A percentile compares a stretch with the other conserved stretches of the same genome.
These are phyloP conservation scores for Aspergillus funiculosus DNA, from an alignment of 495 filamentous ascomycete species.

Conservation along the genomic window DNA sequence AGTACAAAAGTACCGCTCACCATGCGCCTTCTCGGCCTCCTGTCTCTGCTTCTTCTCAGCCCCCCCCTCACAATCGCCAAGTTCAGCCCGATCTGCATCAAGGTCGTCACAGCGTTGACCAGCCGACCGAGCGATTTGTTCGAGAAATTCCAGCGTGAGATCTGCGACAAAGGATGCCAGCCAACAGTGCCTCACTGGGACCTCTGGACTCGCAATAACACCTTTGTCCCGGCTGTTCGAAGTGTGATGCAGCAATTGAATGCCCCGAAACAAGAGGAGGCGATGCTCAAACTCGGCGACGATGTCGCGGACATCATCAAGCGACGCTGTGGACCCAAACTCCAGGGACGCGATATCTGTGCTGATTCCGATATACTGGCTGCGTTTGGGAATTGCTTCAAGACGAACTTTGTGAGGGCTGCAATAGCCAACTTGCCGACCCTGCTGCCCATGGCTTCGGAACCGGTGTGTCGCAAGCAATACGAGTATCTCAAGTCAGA, in stretches of 20 bases:
- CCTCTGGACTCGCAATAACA: constrained; percentile 42
- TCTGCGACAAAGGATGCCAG: constrained; percentile 39
- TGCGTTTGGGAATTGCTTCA: constrained; percentile 42
- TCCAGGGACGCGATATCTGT: constrained; percentile 36
- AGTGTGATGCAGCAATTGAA: constrained; percentile 33
- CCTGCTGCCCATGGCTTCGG: constrained; percentile 37
- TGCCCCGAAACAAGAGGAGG: constrained; percentile 31
- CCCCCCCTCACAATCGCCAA: constrained; percentile 23
- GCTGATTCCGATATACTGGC: constrained; percentile 32
- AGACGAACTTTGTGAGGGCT: constrained; percentile 35
- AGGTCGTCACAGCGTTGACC: constrained; percentile 35
- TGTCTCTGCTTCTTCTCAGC: constrained; percentile 21
- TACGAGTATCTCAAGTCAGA: constrained; percentile 32
- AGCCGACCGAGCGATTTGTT: constrained; percentile 33
- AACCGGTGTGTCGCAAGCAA: constrained; percentile 35
- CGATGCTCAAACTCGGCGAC: constrained; percentile 36
- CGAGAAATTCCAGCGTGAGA: constrained; percentile 37
- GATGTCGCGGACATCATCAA: constrained; percentile 40
- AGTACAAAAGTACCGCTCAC: neutral
- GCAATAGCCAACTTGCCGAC: constrained; percentile 30
- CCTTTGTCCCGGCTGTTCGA: constrained; percentile 39
- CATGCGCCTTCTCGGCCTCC: constrained; percentile 19
- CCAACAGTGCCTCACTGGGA: constrained; percentile 43
- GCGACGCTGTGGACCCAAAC: constrained; percentile 29
- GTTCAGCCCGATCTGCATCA: constrained; percentile 34